These are phyloP conservation scores for Dioscorea zingiberensis DNA, from an alignment of 106 monocot species.

Conservation along the genomic window DNA sequence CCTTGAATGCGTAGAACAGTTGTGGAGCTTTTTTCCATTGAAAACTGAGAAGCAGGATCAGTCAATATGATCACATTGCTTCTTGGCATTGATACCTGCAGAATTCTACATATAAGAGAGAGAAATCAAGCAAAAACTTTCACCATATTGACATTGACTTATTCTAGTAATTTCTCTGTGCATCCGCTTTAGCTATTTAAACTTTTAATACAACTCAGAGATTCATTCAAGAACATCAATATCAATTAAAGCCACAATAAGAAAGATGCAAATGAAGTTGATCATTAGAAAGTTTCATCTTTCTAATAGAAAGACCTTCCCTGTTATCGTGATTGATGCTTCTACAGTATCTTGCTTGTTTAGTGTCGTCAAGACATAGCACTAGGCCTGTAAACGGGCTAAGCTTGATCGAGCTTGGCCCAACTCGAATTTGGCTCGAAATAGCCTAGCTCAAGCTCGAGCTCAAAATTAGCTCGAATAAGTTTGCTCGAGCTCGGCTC, in stretches of 20 bases:
- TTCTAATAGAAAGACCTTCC: no score
- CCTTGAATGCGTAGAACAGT: slow-evolving; percentile 62
- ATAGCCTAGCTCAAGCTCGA: no score
- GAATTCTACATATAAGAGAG: slow-evolving; percentile 72
- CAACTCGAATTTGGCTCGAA: no score
- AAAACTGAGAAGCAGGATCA: slow-evolving; percentile 60
- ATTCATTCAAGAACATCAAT: neutral
- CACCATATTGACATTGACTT: neutral
- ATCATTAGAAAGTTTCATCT: neutral
- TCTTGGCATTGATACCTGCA: slow-evolving; percentile 90
- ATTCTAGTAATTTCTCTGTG: neutral
- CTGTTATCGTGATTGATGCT: no score
- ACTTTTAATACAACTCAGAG: neutral
- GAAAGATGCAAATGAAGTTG: neutral
- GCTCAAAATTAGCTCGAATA: no score
- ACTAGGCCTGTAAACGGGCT: no score
- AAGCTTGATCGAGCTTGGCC: no score
- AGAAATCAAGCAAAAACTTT: slow-evolving; percentile 32
- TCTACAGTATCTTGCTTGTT: no score
- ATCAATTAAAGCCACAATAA: neutral
- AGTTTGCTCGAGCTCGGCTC: no score
- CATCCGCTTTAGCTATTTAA: neutral
- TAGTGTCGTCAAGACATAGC: no score
- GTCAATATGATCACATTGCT: slow-evolving; percentile 78
- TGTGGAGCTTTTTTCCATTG: slow-evolving; percentile 36